Evolutionary conservation across 108 stramenopile genomes (phyloP), one percentile per base, ranked within the genome.

Genomic region (Fragilaria crotonensis): DNA sequence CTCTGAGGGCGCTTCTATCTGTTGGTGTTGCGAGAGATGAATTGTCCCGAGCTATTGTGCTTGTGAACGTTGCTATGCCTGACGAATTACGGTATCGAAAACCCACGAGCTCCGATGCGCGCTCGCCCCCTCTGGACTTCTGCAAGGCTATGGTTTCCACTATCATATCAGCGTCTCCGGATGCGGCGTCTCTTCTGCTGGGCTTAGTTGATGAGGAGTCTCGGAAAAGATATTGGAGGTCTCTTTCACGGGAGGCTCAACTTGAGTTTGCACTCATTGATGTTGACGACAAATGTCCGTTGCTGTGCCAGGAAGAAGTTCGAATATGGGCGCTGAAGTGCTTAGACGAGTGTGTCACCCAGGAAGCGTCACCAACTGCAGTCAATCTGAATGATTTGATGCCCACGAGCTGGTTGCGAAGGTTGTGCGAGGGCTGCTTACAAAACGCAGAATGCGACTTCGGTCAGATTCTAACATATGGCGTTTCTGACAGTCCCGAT

Each of bases 31-130:
- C 74, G 5, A 77, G 90, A 48, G 76, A 89, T 25, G 81, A 68
- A 58, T 62, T 93, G 2, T 51, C 54, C 19, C 71, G 72, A n/a
- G 66, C 79, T 23, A 48, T 93, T 18, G 45, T 73, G 36, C 52
- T 93, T 30, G 59, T 93, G 21, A 89, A 93, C 62, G 72, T 58
- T 19, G 64, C 84, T 0, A 85, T 88, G 19, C 87, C 87, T n/a
- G 75, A 88, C 54, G 87, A 85, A 56, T 67, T 92, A 2, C 69
- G 90, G 20, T 30, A 67, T 60, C 67, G 85, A 48, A 63, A 9
- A 5, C 25, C 51, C 25, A 32, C 20, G 19, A 11, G 7, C 7
- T 41, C 36, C 7, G 19, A 2, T 0, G 18, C 47, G 27, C 51
- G 52, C 5, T 32, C 30, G 33, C 50, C 49, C 32, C 54, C 70